Conservation (phyloP, 305 asterid genomes). For the Petunia hybrid region DNA sequence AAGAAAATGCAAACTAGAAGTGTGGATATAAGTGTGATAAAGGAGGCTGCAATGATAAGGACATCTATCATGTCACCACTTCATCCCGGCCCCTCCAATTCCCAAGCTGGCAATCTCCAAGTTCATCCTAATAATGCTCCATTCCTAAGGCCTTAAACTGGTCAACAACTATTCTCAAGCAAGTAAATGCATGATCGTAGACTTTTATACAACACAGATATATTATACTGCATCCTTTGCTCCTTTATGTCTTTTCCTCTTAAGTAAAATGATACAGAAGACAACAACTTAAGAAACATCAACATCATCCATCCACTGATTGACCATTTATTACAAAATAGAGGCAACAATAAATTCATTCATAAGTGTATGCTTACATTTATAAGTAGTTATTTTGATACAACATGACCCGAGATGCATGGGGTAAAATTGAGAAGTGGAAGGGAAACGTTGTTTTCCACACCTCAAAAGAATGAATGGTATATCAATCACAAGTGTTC, state of each 20-base stretch:
- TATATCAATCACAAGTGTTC: neutral
- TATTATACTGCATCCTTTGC: neutral
- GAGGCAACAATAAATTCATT: conserved; percentile 8
- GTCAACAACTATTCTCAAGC: conserved; percentile 1
- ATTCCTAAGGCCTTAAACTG: conserved; percentile 36
- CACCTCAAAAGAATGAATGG: conserved; percentile 30
- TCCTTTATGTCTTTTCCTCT: neutral
- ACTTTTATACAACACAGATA: neutral
- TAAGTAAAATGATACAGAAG: neutral
- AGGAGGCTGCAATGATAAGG: conserved; percentile 35
- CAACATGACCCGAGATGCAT: neutral
- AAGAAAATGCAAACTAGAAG: conserved; percentile 37
- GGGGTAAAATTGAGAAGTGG: conserved; percentile 12
- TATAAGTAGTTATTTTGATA: conserved; percentile 9
- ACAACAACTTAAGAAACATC: conserved; percentile 15
- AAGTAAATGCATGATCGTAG: neutral
- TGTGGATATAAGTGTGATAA: conserved; percentile 45
- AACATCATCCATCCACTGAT: neutral
- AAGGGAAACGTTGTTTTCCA: conserved; percentile 14
- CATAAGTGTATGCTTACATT: neutral
- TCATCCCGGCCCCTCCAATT: conserved; percentile 34
- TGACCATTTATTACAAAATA: neutral
- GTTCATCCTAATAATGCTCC: neutral
- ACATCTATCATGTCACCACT: conserved; percentile 73
- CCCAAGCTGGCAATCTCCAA: neutral